Percentiles rank a stretch among this genome's conserved stretches.
These are phyloP conservation scores for Simplicillium aogashimaense DNA, from an alignment of 2,329 filamentous ascomycete species.

Conservation along the genomic window DNA sequence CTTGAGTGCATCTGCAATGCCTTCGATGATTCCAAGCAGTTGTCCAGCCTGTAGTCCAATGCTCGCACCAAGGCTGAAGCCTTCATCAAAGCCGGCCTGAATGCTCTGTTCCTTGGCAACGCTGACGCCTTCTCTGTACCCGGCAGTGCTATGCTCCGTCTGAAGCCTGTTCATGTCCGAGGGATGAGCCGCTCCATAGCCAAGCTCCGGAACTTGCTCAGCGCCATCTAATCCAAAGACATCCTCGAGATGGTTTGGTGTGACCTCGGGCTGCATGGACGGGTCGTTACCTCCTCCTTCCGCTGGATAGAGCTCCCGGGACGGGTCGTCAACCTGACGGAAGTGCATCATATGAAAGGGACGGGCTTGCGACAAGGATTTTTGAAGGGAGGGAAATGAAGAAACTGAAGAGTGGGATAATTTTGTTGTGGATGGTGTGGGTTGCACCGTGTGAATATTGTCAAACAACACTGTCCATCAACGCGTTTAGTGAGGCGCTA, in stretches of 20 bases:
- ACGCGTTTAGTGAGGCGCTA: too few relatives aligned
- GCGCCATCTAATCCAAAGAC: slow-evolving; percentile 21
- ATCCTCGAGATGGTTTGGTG: slow-evolving; percentile 21
- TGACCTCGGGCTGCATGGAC: background rate
- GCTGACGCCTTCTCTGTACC: slow-evolving; percentile 82
- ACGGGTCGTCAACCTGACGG: background rate
- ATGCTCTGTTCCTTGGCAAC: slow-evolving; percentile 65
- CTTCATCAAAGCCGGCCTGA: slow-evolving; percentile 86
- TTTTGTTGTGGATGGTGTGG: too few relatives aligned
- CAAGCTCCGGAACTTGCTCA: slow-evolving; percentile 5
- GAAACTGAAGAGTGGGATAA: background rate
- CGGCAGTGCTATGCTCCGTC: slow-evolving; percentile 69
- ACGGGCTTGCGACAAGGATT: background rate
- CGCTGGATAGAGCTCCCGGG: background rate
- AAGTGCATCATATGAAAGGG: background rate
- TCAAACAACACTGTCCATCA: too few relatives aligned
- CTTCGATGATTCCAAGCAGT: slow-evolving; percentile 69
- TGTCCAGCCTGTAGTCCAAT: slow-evolving; percentile 67
- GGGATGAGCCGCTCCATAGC: slow-evolving; percentile 22
- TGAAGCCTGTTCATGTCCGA: slow-evolving; percentile 66
- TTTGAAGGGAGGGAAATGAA: background rate
- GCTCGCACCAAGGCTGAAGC: slow-evolving; percentile 74
- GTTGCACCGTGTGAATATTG: too few relatives aligned
- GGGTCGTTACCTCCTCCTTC: background rate
- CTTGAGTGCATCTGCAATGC: slow-evolving; percentile 43